phyloP scores from a whole-genome alignment of 2,329 filamentous ascomycete genomes.

The Bisporella sp. region DNA sequence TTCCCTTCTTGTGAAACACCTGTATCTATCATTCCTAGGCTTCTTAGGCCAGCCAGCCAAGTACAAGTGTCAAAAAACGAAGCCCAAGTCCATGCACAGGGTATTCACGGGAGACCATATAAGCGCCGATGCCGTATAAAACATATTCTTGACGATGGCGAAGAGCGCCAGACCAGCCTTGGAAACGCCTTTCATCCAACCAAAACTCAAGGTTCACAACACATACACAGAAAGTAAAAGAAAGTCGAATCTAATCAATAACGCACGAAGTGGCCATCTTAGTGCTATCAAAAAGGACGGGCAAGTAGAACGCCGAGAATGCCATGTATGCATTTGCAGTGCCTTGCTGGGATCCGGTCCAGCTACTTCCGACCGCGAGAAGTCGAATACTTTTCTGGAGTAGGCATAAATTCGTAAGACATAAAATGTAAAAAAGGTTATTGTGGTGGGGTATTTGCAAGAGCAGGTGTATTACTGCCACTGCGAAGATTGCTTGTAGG shows the following conservation, averaged over 20 bases:
- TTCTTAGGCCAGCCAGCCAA: neutral
- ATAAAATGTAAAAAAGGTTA: conserved; percentile 5
- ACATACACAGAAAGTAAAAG: neutral
- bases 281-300: neutral
- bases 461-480: conserved; percentile 25
- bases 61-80: neutral
- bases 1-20: too few species aligned
- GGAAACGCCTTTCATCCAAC: neutral
- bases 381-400: neutral
- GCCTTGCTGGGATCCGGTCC: conserved; percentile 1
- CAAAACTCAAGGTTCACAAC: neutral
- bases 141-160: neutral
- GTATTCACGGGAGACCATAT: conserved; percentile 7
- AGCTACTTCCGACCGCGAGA: neutral
- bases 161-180: too few species aligned
- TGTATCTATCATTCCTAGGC: neutral
- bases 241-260: neutral
- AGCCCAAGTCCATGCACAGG: neutral
- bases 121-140: neutral
- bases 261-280: neutral
- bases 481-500: conserved; percentile 22
- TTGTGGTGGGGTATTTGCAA: conserved; percentile 25
- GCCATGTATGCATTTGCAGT: neutral
- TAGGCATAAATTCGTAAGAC: neutral
- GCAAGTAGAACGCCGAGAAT: conserved; percentile 2